Base-by-base conservation (phyloP, 2,329 filamentous ascomycete species). In the Hyphodiscus sp. region DNA sequence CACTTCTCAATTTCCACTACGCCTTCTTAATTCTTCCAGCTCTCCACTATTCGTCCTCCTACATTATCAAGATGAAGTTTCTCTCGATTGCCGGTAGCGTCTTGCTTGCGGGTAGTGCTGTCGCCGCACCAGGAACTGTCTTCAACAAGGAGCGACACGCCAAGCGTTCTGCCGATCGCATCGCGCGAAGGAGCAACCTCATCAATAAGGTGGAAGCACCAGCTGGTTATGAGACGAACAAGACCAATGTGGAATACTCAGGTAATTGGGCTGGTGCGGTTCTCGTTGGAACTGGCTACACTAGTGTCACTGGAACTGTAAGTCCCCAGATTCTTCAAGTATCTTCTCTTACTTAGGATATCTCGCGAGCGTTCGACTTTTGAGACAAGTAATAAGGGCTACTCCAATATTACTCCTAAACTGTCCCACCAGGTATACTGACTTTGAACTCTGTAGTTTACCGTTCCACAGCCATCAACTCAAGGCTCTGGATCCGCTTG, bases 221-320 rank as follows among this genome's bases (percentile, higher is more conserved):
- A 58, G 61, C 30, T 45, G 60, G 15, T 59, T 61, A 45, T 63
- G 62, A 44, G 57, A 69, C 64, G 42, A 72, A 71, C 61, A 72
- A 69, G 29, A 70, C 69, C 47, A 63, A 78, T 16, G 73, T 76
- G 23, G 59, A 73, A 29, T 82, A 82, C 69, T 75, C 70, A 55
- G 70, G 68, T 61, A 83, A 83, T 71, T 83, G 81, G 81, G 76
- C 79, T 9, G 81, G 81, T 33, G 78, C 78, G 0, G 77, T 82
- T 9, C 72, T 80, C 49, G 42, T 75, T 33, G 73, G 74, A 44
- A 73, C 70, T 9, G 74, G 73, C 50, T 82, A 76, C 68, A 80
- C 71, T 30, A 66, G 69, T n/a, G 80, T 81, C 20, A 73, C 73
- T 2, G 80, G 73, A 18, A 74, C 74, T 15, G 23, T 26, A 26